Evolutionary conservation across 352 stramenopile species (phyloP).

Genomic region (Globisporangium nodosum): DNA sequence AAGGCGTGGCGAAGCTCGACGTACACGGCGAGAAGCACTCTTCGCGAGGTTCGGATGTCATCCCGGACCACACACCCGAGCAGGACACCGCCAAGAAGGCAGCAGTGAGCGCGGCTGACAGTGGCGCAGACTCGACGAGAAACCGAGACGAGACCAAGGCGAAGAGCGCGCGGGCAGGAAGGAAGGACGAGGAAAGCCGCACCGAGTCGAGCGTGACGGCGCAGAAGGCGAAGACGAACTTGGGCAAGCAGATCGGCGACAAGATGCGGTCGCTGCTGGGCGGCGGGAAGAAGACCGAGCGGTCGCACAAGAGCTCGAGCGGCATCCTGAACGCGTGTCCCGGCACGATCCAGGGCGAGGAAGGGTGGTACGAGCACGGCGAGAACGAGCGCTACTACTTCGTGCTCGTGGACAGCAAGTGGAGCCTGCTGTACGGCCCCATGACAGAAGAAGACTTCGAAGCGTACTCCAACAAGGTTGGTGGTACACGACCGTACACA

Average conservation of each 20-base stretch:
- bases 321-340: slow-evolving; percentile 79
- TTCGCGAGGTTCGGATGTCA: slow-evolving; percentile 11
- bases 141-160: slow-evolving; percentile 5
- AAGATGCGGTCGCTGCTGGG: slow-evolving; percentile 79
- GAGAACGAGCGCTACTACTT: slow-evolving; percentile 88
- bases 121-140: slow-evolving; percentile 1
- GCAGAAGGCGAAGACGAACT: slow-evolving; percentile 31
- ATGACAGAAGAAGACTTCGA: slow-evolving; percentile 86
- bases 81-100: slow-evolving; percentile 12
- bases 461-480: slow-evolving; percentile 54
- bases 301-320: slow-evolving; percentile 55
- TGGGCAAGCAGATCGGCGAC: slow-evolving; percentile 76
- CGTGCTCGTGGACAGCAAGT: slow-evolving; percentile 74
- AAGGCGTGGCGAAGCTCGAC: slow-evolving; percentile 30
- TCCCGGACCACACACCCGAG: slow-evolving; percentile 13
- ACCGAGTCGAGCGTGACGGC: slow-evolving; percentile 23
- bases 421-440: slow-evolving; percentile 78
- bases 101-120: background rate
- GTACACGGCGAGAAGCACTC: slow-evolving; percentile 23
- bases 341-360: slow-evolving; percentile 73
- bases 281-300: slow-evolving; percentile 63
- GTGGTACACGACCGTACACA: slow-evolving; percentile 13
- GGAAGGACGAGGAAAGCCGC: slow-evolving; percentile 55
- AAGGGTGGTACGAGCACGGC: slow-evolving; percentile 86
- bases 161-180: slow-evolving; percentile 13